Evolutionary conservation across 2,329 filamentous ascomycete species (phyloP), one percentile per base, ranked within the genome.

Genomic region (Penicillium freii): DNA sequence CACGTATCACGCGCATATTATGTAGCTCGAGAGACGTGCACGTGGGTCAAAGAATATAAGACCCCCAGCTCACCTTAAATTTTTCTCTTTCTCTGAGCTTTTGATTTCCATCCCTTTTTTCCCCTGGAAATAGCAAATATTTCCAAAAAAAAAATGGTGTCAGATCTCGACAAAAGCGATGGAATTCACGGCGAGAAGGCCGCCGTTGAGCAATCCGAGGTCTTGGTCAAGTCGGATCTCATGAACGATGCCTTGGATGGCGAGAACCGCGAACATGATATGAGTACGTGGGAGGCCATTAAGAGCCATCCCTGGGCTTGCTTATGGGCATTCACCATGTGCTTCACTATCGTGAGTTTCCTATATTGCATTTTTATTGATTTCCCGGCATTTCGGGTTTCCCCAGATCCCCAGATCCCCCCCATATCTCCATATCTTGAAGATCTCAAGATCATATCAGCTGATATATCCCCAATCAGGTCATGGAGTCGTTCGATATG

Each of bases 401-500:
- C 29, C 11, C 19, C 15, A n/a, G 25, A 39, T 27, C 2, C 17
- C 8, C 11, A 21, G 19, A 13, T 4, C 8, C 8, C 19, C n/a
- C 21, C 10, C 9, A 38, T n/a, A 19, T 19, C 36, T 19, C 10
- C 36, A 19, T 9, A 39, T 39, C 36, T 39, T n/a, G 1, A 21
- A 21, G 2, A 33, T 49, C 11, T 23, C 15, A 1, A 34, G 44
- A 31, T 21, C 34, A 27, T 27, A 19, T 47, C 17, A 27, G 34
- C 34, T 56, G 17, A 56, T 31, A 3, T 4, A n/a, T 34, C 1
- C 5, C 5, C 9, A 5, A 25, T 25, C n/a, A 80, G 78, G 76
- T 81, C 56, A 81, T 81, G 79, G 79, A 81, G 60, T 77, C 78
- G 0, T 81, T 79, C 69, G 76, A 78, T 58, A 77, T 81, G 70